These are phyloP conservation scores for Diaporthe citrichinensis DNA, from an alignment of 2,329 filamentous ascomycete genomes.

Conservation along the genomic window DNA sequence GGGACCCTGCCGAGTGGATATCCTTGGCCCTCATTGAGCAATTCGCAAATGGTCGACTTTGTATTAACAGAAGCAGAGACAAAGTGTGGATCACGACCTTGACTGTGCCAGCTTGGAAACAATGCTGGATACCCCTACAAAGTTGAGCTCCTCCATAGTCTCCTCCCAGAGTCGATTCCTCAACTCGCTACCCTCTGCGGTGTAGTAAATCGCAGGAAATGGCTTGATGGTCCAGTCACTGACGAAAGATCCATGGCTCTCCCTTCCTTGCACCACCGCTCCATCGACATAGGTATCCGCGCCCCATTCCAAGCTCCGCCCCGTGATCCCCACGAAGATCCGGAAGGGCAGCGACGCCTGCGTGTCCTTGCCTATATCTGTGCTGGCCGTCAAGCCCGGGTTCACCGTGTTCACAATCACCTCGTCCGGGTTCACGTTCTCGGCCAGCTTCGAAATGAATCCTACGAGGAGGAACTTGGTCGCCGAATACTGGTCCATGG, in stretches of 20 bases:
- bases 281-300: constrained; percentile 65
- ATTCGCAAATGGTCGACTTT: no score
- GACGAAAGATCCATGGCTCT: constrained; percentile 66
- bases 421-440: constrained; percentile 52
- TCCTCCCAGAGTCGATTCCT: constrained; percentile 33
- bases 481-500: not conserved
- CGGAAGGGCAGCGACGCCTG: not conserved
- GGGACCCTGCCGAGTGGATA: no score
- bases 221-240: constrained; percentile 62
- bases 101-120: constrained; percentile 1
- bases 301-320: constrained; percentile 49
- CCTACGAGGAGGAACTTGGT: constrained; percentile 13
- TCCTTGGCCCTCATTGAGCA: no score
- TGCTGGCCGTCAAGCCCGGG: constrained; percentile 45
- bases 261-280: constrained; percentile 58
- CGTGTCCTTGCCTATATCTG: not conserved
- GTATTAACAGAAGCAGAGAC: no score
- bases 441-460: constrained; percentile 50
- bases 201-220: constrained; percentile 46
- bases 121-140: constrained; percentile 16
- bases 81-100: not conserved
- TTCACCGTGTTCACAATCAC: constrained; percentile 55
- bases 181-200: not conserved
- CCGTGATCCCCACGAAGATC: not conserved
- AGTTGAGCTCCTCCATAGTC: constrained; percentile 37